These are phyloP conservation scores for Kodamaea ohmeri DNA, from an alignment of 1,139 yeast genomes.

Conservation along the genomic window DNA sequence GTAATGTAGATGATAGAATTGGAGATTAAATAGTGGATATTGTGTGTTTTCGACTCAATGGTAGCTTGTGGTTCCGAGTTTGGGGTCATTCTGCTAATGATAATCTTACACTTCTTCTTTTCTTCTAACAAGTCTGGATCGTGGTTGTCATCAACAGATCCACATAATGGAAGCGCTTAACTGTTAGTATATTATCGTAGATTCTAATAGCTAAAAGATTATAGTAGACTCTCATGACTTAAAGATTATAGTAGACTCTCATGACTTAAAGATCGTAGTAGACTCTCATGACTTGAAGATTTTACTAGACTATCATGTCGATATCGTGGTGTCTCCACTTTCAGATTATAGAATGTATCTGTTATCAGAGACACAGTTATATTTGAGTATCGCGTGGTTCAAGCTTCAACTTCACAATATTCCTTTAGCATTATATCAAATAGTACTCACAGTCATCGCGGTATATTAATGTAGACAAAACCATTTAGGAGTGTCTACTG, in stretches of 20 bases:
- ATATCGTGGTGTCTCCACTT: no score
- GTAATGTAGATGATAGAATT: slow-evolving; percentile 71
- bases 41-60: slow-evolving; percentile 71
- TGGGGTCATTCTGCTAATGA: slow-evolving; percentile 73
- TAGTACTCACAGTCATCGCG: slow-evolving; percentile 69
- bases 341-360: no score
- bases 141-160: slow-evolving; percentile 85
- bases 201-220: no score
- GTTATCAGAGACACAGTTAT: no score
- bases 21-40: slow-evolving; percentile 70
- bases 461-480: slow-evolving; percentile 68
- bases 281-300: no score
- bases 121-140: slow-evolving; percentile 61
- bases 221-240: no score
- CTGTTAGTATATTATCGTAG: slow-evolving; percentile 15
- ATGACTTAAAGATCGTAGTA: no score
- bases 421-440: neutral
- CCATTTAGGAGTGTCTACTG: slow-evolving; percentile 36
- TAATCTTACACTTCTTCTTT: slow-evolving; percentile 79
- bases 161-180: slow-evolving; percentile 82
- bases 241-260: no score
- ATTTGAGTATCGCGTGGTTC: no score
- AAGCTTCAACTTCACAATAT: no score
- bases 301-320: no score
- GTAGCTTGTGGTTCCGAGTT: slow-evolving; percentile 85